These are phyloP conservation scores for Graphium sp. DNA, from an alignment of 2,329 filamentous ascomycete species.

Conservation along the genomic window DNA sequence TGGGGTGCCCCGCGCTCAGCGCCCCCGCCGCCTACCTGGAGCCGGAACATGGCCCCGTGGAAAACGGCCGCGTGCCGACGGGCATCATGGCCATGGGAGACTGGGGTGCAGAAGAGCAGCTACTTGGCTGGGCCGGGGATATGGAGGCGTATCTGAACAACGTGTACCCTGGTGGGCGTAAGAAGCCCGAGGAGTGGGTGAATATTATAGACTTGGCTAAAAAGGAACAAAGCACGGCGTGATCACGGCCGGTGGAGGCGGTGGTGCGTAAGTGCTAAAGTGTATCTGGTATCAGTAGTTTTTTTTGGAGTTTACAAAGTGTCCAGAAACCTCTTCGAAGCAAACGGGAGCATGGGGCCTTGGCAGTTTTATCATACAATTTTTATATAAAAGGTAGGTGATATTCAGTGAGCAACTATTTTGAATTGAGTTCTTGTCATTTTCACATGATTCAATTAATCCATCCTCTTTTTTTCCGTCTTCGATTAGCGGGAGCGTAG, in stretches of 20 bases:
- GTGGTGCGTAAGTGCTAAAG: too few species aligned
- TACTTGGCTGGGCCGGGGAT: conserved; percentile 42
- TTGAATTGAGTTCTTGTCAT: neutral
- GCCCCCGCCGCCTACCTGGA: conserved; percentile 60
- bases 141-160: conserved; percentile 37
- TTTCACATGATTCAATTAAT: neutral
- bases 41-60: conserved; percentile 31
- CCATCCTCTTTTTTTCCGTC: too few species aligned
- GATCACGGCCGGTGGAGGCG: neutral
- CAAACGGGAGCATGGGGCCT: too few species aligned
- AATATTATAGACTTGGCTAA: conserved; percentile 29
- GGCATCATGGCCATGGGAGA: conserved; percentile 47
- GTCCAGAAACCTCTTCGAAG: too few species aligned
- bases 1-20: conserved; percentile 58
- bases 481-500: too few species aligned
- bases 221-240: conserved; percentile 7
- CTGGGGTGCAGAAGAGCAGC: conserved; percentile 48
- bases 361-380: too few species aligned
- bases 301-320: too few species aligned
- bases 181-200: conserved; percentile 35
- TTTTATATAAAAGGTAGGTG: too few species aligned
- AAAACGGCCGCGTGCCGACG: conserved; percentile 44
- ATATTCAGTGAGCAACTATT: neutral
- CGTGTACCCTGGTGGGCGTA: conserved; percentile 27
- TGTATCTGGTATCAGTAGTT: too few species aligned